Evolutionary conservation across 805 yeast genomes (phyloP), one percentile per base, ranked within the genome.

Genomic region (Candida chauliodis): DNA sequence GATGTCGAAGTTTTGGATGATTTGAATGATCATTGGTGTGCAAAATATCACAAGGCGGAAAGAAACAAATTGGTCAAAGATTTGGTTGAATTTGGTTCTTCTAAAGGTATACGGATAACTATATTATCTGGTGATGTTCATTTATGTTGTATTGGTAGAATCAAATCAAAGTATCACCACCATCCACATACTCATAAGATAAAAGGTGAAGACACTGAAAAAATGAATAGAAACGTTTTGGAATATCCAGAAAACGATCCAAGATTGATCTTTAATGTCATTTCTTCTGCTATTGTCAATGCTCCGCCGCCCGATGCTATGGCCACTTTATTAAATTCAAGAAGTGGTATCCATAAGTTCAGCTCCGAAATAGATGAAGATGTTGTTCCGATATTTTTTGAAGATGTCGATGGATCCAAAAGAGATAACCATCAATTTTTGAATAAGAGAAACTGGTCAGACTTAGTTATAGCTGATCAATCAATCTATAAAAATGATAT

Each of bases 11-110:
- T 91, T 11, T 71, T 93, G 48, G 98, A 93, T 55, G 98, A 91
- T 58, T 70, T 93, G 59, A 82, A 89, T 54, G 99, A 91, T 57
- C 98, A 91, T 63, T 91, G 99, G 99, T 89, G 97, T 58, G 82
- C 96, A 3, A 73, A 73, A 42, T 76, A 81, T 56, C 99, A 91
- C 63, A 93, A 91, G 58, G 60, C 61, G 34, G 99, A 91, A 62
- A 75, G 99, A 44, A 91, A 91, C 59, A 55, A 57, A 47, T 68
- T 91, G 27, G 63, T 90, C 45, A 71, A 68, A 27, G 66, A 67
- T 44, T 65, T 91, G 32, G 78, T 81, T 45, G 75, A 75, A 30
- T 78, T 89, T 51, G 88, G 91, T 3, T 73, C 84, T 22, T 50
- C 61, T 21, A 57, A 73, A 46, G 81, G 81, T 3, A 78, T 84